Conservation (phyloP, 352 stramenopile genomes). For the Globisporangium acanthophoron region DNA sequence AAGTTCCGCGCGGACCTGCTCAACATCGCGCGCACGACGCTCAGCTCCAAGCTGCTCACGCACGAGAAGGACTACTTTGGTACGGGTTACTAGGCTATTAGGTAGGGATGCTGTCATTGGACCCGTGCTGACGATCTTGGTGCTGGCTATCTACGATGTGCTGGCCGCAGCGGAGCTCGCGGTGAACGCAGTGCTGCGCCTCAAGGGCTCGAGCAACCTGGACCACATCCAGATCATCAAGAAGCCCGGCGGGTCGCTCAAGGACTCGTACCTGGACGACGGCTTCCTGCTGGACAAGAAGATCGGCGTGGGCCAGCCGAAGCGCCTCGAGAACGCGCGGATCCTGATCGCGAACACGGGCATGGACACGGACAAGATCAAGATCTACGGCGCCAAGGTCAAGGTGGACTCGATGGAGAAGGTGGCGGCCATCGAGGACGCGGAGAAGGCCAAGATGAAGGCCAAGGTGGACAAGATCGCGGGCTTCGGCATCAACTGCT, state of each 20-base stretch:
- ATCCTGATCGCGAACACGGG: conserved; percentile 99
- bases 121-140: no score
- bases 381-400: conserved; percentile 98
- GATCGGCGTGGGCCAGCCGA: conserved; percentile 93
- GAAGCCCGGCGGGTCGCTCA: conserved; percentile 93
- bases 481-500: conserved; percentile 97
- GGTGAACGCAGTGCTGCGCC: conserved; percentile 95
- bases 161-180: conserved; percentile 73
- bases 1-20: conserved; percentile 95
- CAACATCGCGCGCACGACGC: conserved; percentile 97
- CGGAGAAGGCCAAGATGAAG: conserved; percentile 98
- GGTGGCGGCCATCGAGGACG: conserved; percentile 98
- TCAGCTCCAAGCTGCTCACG: conserved; percentile 98
- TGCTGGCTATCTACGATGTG: neutral
- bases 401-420: conserved; percentile 99
- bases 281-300: conserved; percentile 99
- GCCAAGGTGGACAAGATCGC: conserved; percentile 98
- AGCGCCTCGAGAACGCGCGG: conserved; percentile 96
- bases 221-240: conserved; percentile 99
- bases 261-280: conserved; percentile 98
- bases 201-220: conserved; percentile 94
- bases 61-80: conserved; percentile 98
- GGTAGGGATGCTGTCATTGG: no score
- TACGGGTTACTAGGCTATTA: conserved; percentile 2
- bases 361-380: conserved; percentile 99